Evolutionary conservation across 768 basidiomycete species (phyloP), one percentile per base, ranked within the genome.

Genomic region (Pleurotus djamor): DNA sequence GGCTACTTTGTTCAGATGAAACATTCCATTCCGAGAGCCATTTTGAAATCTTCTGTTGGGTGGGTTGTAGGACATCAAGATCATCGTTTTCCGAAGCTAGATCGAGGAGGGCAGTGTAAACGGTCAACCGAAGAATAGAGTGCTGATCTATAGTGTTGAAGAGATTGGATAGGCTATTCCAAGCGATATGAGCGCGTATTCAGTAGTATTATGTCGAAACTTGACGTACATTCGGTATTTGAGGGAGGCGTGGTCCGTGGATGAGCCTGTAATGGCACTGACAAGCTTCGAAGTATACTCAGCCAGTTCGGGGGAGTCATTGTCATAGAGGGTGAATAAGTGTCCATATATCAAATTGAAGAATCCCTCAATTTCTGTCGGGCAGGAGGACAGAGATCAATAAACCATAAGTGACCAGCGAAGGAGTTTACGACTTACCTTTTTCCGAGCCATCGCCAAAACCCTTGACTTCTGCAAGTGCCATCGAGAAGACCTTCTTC

Each of bases 281-380:
- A 89, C 71, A 49, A 92, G 75, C 33, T 74, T 67, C 13, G 71
- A 67, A 47, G 88, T 65, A 64, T 81, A 80, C 55, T 78, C 69
- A 65, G 76, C 83, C n/a, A 77, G 77, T 69, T 88, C 85, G 14
- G 82, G 68, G 4, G 85, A 80, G 58, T 83, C 79, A 49, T 74
- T 61, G 5, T 83, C 72, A 72, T 83, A 87, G 28, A 90, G 74
- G 8, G 80, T 71, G 63, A 90, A 80, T 41, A 92, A 68, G 73
- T 93, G 90, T 2, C 91, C 82, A 66, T 83, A 88, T 45, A 94
- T 69, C 36, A 94, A 79, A 71, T 93, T 93, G 79, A 92, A 94
- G 72, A 93, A 94, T 16, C 92, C 92, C 74, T 94, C 91, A 62
- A 86, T 85, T 74, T 94, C 89, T 91, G 69, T 21, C 17, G 35